phyloP scores from a whole-genome alignment of 768 basidiomycete species.

The Russula vinacea region DNA sequence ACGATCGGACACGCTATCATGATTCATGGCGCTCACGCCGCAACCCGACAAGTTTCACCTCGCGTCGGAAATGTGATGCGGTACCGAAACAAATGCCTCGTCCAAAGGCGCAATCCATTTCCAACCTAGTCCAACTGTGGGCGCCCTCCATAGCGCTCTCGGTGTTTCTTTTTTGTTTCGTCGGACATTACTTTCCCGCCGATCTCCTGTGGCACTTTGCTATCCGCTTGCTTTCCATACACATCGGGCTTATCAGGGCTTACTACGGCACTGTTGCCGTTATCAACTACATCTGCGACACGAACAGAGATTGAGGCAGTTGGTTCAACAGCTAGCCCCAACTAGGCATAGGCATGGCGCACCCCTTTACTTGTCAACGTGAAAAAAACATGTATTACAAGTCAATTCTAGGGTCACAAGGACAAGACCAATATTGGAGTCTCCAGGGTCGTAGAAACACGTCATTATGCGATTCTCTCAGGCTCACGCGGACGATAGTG shows the following conservation, averaged over 20 bases:
- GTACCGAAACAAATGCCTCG: background rate
- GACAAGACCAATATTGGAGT: background rate
- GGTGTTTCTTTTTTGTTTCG: slow-evolving; percentile 3
- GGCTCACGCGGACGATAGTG: background rate
- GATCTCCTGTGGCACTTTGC: background rate
- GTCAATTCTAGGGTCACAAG: slow-evolving; percentile 10
- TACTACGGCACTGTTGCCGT: background rate
- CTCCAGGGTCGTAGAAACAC: background rate
- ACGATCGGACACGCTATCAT: background rate
- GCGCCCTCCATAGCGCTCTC: background rate
- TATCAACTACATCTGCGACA: background rate
- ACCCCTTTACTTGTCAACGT: background rate
- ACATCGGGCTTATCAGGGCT: too few species aligned
- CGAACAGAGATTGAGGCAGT: background rate
- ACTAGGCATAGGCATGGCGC: background rate
- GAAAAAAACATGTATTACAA: background rate
- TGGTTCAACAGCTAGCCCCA: background rate
- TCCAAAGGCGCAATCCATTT: background rate
- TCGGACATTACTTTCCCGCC: background rate
- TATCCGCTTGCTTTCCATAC: too few species aligned
- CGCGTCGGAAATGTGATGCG: background rate
- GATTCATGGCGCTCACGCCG: background rate
- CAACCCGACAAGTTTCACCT: background rate
- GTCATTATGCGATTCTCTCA: slow-evolving; percentile 6
- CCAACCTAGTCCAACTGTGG: background rate